A percentile compares a stretch with the other conserved stretches of the same genome.
These are phyloP conservation scores for Begonia loranthoides DNA, from an alignment of 306 rosid species.

Conservation along the genomic window DNA sequence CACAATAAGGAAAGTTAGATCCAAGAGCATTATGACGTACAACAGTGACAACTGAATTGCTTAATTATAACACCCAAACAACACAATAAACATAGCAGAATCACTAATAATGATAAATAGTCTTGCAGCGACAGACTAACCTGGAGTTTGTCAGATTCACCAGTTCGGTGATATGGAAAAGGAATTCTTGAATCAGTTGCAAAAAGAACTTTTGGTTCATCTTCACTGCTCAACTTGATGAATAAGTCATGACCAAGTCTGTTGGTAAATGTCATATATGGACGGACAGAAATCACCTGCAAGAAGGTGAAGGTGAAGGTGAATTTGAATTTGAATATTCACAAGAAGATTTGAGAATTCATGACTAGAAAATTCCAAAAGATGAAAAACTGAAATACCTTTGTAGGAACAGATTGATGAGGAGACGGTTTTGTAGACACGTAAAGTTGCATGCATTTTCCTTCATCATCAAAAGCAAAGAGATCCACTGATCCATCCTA, in stretches of 20 bases:
- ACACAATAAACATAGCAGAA: too few relatives aligned
- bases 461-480: slow-evolving; percentile 65
- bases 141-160: slow-evolving; percentile 70
- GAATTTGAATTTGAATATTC: too few relatives aligned
- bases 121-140: slow-evolving; percentile 17
- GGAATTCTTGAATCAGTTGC: slow-evolving; percentile 67
- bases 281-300: slow-evolving; percentile 73
- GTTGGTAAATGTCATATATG: slow-evolving; percentile 89
- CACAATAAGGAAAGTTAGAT: too few relatives aligned
- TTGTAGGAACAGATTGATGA: slow-evolving; percentile 75
- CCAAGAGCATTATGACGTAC: too few relatives aligned
- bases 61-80: too few relatives aligned
- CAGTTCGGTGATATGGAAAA: slow-evolving; percentile 40
- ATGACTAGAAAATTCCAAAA: neutral
- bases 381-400: slow-evolving; percentile 32
- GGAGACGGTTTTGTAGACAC: slow-evolving; percentile 79
- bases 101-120: too few relatives aligned
- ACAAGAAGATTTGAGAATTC: neutral
- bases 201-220: slow-evolving; percentile 69
- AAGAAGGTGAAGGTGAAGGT: slow-evolving; percentile 4
- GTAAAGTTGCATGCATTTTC: slow-evolving; percentile 60
- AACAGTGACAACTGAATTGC: too few relatives aligned
- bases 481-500: slow-evolving; percentile 91
- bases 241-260: slow-evolving; percentile 74
- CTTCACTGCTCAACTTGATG: slow-evolving; percentile 61